Evolutionary conservation across 1,139 yeast genomes (phyloP), one percentile per base, ranked within the genome.

Genomic region (Yamadazyma pseudoaaseri): DNA sequence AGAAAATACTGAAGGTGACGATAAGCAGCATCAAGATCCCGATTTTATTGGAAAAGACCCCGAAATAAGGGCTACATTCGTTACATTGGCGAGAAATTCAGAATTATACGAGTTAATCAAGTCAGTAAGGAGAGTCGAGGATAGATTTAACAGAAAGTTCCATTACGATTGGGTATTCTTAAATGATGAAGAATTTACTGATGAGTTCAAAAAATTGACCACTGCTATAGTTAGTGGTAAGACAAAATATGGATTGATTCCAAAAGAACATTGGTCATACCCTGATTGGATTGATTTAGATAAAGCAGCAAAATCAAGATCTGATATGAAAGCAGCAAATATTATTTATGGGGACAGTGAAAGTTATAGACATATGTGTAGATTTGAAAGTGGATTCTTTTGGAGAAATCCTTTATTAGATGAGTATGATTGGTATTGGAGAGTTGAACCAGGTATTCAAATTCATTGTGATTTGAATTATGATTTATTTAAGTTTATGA

Each of bases 161-260:
- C 68, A 80, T 49, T 85, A 85, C 54, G 92, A 84, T 54, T 85
- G 94, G 94, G 84, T 84, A 9, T 85, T 85, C 52, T 64, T 84
- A 39, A 83, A 83, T 57, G 82, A 83, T 44, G 82, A 72, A 42
- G 72, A 65, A 14, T 81, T 81, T 51, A 56, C 70, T 16, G 70
- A 71, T 9, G 81, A 80, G 31, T 82, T 83, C 57, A 73, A 69
- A 45, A 59, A 61, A 18, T 58, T 65, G 38, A 68, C 81, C 7
- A 37, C 63, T 1, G 60, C 69, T 10, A 52, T 79, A 20, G 76
- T 76, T 6, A 68, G 81, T 9, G 92, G 92, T 7, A 62, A 61
- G n/a, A 76, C 79, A 22, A 65, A 71, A 47, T 84, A 76, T 51
- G 90, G 84, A 2, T 33, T 55, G 16, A 78, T 84, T 30, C 84